Evolutionary conservation across 2,329 filamentous ascomycete species (phyloP), one percentile per base, ranked within the genome.

Genomic region (Aschersonia sp.): DNA sequence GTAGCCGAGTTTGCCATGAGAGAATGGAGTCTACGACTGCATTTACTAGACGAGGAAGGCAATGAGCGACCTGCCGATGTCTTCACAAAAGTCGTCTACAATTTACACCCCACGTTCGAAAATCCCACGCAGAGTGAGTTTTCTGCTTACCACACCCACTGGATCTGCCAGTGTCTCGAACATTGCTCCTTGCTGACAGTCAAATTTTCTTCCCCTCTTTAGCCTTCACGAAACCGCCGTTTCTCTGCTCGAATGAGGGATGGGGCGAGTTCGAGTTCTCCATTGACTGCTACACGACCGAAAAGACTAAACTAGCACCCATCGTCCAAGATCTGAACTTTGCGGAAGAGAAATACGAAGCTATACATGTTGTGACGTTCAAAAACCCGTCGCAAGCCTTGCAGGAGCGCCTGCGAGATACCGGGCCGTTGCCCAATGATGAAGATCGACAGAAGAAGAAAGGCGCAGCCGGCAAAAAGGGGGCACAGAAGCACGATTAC

Each of bases 261-360:
- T 98, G 92, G 92, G 92, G 92, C 60, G 92, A 97, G 69, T 98
- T 98, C 63, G 92, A 97, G 63, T 90, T 98, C 81, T 75, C 73
- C 44, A 92, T 97, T 59, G 79, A 85, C 52, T 76, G 94, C 56
- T 84, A 81, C 60, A 85, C 84, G 42, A 81, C 84, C 32, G 87
- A 92, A 66, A 96, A 96, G 72, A 83, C 83, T 49, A 90, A 95
- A 60, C 78, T 87, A 59, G 73, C 77, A 11, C 63, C 63, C 51
- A 73, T 98, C 54, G 68, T 73, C 46, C 92, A 98, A 65, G 92
- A 98, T 61, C 76, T 98, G 51, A 96, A 97, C 73, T 98, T 98
- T 66, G 75, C 79, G 56, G 75, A 81, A 55, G 73, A 82, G 51
- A 76, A 77, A 52, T 98, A 98, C 65, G 89, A 96, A 62, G 79